Evolutionary conservation across 495 filamentous ascomycete species (phyloP), one percentile per base, ranked within the genome.

Genomic region (Corynascus novoguineensis): DNA sequence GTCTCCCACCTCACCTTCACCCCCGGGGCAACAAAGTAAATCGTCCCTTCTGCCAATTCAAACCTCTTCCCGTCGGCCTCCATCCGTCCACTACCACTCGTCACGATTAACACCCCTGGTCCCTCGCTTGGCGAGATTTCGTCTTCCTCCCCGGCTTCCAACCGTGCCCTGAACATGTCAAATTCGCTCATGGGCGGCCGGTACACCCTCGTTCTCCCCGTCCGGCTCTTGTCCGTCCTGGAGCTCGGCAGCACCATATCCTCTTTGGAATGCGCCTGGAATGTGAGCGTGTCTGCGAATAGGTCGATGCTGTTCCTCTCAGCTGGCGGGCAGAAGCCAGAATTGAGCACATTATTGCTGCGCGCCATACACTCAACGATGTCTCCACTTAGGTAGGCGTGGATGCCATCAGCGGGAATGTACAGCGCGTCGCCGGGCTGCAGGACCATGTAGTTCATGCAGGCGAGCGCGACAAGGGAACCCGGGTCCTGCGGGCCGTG

Each of bases 281-380:
- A 89, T 0, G 77, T 85, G 4, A 90, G 61, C 1, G 80, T 78
- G 29, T 76, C 67, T 31, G 73, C 72, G 68, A 90, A 91, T 10
- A 83, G 56, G 27, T 87, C 82, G 40, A 83, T 75, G 52, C 71
- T 81, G 57, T 88, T 78, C 28, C 85, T 75, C 24, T 86, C 79
- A 0, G 81, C 73, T 0, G 73, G 74, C 1, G 86, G 86, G 62
- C 86, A 90, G 75, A 91, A 89, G 0, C 88, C 87, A 4, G 79
- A 80, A 58, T 87, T 88, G 12, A 91, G 75, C 24, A 92, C 87
- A 52, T 92, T 90, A 70, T 92, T 86, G 31, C 80, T 86, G 21
- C 88, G 82, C 3, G 87, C 88, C 88, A 93, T 92, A 72, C 88
- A 90, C 67, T 92, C 87, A 54, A 93, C 82, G 46, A 92, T 89